Evolutionary conservation across 2,329 filamentous ascomycete genomes (phyloP).

Genomic region (Venturia effusa): DNA sequence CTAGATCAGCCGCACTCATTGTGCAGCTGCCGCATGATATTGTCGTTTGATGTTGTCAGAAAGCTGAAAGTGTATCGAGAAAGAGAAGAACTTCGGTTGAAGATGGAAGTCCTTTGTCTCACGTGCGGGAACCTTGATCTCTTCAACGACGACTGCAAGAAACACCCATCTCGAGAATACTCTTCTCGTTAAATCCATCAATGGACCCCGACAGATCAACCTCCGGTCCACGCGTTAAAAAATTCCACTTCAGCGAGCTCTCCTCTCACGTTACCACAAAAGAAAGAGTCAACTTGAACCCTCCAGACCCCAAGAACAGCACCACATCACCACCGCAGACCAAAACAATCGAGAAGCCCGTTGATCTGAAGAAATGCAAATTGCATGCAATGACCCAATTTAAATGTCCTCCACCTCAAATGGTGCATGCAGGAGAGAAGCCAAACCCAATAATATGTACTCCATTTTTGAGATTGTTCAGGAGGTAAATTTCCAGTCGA

Average conservation of each 20-base stretch:
- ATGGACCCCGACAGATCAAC: neutral
- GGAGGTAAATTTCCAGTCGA: conserved; percentile 36
- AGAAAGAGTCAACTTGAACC: conserved; percentile 39
- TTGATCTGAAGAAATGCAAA: conserved; percentile 44
- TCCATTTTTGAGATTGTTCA: conserved; percentile 47
- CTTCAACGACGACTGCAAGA: neutral
- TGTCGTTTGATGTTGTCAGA: neutral
- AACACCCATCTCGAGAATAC: neutral
- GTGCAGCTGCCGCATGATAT: neutral
- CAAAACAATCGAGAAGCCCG: conserved; percentile 17
- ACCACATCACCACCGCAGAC: neutral
- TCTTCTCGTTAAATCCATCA: neutral
- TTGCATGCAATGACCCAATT: conserved; percentile 53
- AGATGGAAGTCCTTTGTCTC: neutral
- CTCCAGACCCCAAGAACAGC: conserved; percentile 33
- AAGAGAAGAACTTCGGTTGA: neutral
- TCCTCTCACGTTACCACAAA: conserved; percentile 40
- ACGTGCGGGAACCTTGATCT: neutral
- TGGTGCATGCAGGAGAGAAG: conserved; percentile 26
- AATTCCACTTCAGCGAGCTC: conserved; percentile 43
- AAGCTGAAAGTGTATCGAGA: neutral
- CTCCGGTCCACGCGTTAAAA: conserved; percentile 47
- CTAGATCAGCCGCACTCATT: conserved; percentile 36
- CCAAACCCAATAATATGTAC: conserved; percentile 37
- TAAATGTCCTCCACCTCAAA: conserved; percentile 42